Evolutionary conservation across 2,329 filamentous ascomycete genomes (phyloP).

Genomic region (Verticillium tricorpus): DNA sequence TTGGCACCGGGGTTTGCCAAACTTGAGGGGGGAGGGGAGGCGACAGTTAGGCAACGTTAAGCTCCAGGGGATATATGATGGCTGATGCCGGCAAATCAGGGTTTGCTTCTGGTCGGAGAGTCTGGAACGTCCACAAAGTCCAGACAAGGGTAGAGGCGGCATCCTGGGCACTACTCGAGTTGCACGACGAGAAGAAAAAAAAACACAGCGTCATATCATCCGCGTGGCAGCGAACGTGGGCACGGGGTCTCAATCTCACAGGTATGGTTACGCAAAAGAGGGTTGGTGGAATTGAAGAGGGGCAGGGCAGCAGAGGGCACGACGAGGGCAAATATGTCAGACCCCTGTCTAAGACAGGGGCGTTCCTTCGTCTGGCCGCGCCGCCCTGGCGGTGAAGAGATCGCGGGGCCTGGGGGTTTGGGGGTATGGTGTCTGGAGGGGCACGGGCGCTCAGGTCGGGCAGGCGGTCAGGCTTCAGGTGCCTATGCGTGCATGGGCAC

Average conservation of each 20-base stretch:
- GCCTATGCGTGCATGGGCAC: not conserved
- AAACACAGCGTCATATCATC: not conserved
- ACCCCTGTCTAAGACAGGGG: not conserved
- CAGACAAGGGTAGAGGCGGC: not conserved
- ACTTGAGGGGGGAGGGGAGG: too few species aligned
- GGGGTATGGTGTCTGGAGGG: not conserved
- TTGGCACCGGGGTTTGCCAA: too few species aligned
- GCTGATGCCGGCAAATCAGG: too few species aligned
- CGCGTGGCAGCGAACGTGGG: not conserved
- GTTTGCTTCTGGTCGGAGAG: too few species aligned
- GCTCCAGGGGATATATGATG: too few species aligned
- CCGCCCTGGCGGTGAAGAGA: not conserved
- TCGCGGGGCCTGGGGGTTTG: not conserved
- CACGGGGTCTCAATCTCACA: not conserved
- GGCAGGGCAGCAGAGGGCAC: not conserved
- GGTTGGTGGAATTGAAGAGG: too few species aligned
- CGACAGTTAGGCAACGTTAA: too few species aligned
- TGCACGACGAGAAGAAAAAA: not conserved
- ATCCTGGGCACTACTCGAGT: not conserved
- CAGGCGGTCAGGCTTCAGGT: not conserved
- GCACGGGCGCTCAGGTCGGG: not conserved
- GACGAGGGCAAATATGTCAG: not conserved
- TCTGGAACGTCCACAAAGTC: not conserved
- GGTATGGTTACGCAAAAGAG: not conserved
- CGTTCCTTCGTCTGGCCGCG: not conserved